Conservation (phyloP, 371 early-diverging fungal genomes). For the Synchytrium microbalum region DNA sequence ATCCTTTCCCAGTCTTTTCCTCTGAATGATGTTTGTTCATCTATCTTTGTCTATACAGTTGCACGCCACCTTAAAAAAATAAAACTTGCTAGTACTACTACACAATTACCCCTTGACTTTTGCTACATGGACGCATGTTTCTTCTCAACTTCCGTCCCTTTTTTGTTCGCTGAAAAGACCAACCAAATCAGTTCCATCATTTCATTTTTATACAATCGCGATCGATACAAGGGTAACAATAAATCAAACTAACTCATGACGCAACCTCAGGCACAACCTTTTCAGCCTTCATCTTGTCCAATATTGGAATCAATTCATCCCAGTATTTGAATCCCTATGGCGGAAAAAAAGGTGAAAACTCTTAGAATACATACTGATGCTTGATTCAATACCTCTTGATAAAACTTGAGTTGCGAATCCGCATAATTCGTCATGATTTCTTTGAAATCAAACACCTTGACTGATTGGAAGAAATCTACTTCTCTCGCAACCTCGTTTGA, state of each 20-base stretch:
- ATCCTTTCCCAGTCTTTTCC: not conserved
- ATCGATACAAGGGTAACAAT: too few relatives aligned
- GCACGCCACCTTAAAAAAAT: too few relatives aligned
- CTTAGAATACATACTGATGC: not conserved
- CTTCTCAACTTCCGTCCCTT: too few relatives aligned
- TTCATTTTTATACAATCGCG: too few relatives aligned
- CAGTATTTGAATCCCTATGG: slow-evolving; percentile 44
- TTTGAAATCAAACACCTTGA: slow-evolving; percentile 75
- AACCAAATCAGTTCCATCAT: too few relatives aligned
- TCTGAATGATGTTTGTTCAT: too few relatives aligned
- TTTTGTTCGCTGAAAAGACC: too few relatives aligned
- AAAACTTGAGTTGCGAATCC: slow-evolving; percentile 69
- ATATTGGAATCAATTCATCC: slow-evolving; percentile 46
- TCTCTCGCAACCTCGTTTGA: slow-evolving; percentile 75
- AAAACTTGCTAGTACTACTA: too few relatives aligned
- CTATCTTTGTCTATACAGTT: too few relatives aligned
- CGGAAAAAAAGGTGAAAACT: not conserved
- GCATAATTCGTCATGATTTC: slow-evolving; percentile 62
- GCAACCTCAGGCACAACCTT: not conserved
- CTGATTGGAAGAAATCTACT: slow-evolving; percentile 62
- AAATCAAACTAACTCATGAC: not conserved
- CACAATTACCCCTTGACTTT: too few relatives aligned
- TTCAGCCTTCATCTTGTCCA: slow-evolving; percentile 26
- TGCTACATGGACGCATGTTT: too few relatives aligned
- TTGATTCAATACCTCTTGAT: slow-evolving; percentile 64